These are phyloP conservation scores for Mycena metata DNA, from an alignment of 768 basidiomycete species.

Conservation along the genomic window DNA sequence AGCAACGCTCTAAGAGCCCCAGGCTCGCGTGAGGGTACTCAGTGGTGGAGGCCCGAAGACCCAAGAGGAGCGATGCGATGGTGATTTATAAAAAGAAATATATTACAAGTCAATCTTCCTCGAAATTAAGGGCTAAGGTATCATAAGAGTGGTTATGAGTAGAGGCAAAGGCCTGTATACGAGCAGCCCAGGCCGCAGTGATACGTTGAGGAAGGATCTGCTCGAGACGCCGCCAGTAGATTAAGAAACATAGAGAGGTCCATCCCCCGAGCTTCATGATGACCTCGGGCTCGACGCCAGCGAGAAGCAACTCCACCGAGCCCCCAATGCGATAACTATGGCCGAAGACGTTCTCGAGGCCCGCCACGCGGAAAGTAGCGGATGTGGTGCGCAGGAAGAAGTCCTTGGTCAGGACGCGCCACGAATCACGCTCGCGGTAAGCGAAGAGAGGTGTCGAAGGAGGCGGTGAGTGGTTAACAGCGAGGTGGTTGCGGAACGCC, in stretches of 20 bases:
- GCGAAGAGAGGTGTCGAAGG: neutral
- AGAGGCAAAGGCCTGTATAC: neutral
- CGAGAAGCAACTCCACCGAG: slow-evolving; percentile 1
- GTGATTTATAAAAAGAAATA: too few species aligned
- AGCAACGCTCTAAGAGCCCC: too few species aligned
- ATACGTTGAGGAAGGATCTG: neutral
- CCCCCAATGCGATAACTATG: slow-evolving; percentile 29
- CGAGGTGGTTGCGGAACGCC: slow-evolving; percentile 1
- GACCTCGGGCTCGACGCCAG: slow-evolving; percentile 10
- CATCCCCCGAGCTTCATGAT: slow-evolving; percentile 22
- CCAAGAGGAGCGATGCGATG: too few species aligned
- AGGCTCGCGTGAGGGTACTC: too few species aligned
- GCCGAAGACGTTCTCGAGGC: slow-evolving; percentile 3
- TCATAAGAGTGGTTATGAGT: too few species aligned
- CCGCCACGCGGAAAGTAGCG: neutral
- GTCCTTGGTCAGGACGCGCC: slow-evolving; percentile 3
- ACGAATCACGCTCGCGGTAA: neutral
- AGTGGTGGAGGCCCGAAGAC: too few species aligned
- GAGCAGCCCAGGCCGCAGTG: slow-evolving; percentile 6
- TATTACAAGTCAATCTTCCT: too few species aligned
- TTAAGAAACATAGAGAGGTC: slow-evolving; percentile 13
- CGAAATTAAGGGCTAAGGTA: too few species aligned
- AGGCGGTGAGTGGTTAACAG: neutral
- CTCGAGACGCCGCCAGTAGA: slow-evolving; percentile 6
- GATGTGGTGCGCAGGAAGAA: slow-evolving; percentile 3